Conservation (phyloP, 768 basidiomycete species). For the Suillus americanus region DNA sequence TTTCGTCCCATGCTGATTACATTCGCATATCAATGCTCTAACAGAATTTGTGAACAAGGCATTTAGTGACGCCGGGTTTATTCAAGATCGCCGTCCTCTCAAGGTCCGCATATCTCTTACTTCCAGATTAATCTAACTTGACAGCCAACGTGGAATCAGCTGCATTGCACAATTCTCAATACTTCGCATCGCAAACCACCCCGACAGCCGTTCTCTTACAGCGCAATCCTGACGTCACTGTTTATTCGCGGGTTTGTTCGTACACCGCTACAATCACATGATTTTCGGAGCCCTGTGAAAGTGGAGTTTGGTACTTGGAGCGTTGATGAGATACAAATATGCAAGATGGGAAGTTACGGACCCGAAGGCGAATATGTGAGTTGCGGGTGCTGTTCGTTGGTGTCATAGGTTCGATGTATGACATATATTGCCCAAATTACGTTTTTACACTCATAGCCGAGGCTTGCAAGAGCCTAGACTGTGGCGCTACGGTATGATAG, state of each 20-base stretch:
- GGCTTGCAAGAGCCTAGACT: neutral
- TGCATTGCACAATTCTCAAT: constrained; percentile 54
- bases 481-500: neutral
- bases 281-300: constrained; percentile 23
- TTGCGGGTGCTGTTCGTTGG: constrained; percentile 26
- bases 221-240: constrained; percentile 32
- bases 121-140: neutral
- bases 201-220: constrained; percentile 45
- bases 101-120: constrained; percentile 38
- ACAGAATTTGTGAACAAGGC: constrained; percentile 42
- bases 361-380: constrained; percentile 62
- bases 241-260: constrained; percentile 13
- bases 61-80: constrained; percentile 43
- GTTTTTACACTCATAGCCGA: neutral
- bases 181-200: constrained; percentile 43
- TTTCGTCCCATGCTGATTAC: neutral
- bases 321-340: constrained; percentile 61
- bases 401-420: constrained; percentile 4
- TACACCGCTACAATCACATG: constrained; percentile 1
- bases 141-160: constrained; percentile 22
- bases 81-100: constrained; percentile 47
- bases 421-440: neutral
- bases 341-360: constrained; percentile 70
- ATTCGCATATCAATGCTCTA: constrained; percentile 8
- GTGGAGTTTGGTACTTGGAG: constrained; percentile 54